A percentile compares a stretch with the other conserved stretches of the same genome.
These are phyloP conservation scores for Cordyceps javanica DNA, from an alignment of 2,329 filamentous ascomycete species.

Conservation along the genomic window DNA sequence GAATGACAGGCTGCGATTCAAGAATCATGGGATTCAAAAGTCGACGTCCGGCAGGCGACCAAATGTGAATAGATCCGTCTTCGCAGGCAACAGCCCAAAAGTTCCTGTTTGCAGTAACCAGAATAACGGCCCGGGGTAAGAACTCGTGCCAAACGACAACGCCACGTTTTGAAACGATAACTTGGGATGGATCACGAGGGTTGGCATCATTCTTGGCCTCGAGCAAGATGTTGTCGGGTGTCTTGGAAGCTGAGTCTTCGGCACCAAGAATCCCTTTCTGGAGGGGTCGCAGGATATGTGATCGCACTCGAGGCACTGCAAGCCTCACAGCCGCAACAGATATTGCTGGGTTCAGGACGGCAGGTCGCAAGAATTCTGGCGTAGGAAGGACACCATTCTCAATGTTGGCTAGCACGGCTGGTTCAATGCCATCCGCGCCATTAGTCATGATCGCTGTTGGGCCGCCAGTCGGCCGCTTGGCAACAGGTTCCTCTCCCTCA, in stretches of 20 bases:
- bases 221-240: conserved; percentile 67
- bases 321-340: conserved; percentile 77
- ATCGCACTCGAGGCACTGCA: conserved; percentile 80
- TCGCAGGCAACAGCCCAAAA: conserved; percentile 94
- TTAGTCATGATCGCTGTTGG: conserved; percentile 71
- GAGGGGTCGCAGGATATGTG: conserved; percentile 73
- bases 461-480: conserved; percentile 55
- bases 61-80: conserved; percentile 82
- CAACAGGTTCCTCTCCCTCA: conserved; percentile 57
- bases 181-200: conserved; percentile 74
- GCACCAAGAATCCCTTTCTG: conserved; percentile 57
- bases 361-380: conserved; percentile 81
- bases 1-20: conserved; percentile 87
- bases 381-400: conserved; percentile 58
- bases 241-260: conserved; percentile 57
- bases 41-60: conserved; percentile 86
- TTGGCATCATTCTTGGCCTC: conserved; percentile 81
- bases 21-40: conserved; percentile 78
- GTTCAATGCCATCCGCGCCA: conserved; percentile 69
- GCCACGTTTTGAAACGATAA: conserved; percentile 76
- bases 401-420: conserved; percentile 58
- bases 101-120: conserved; percentile 81
- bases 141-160: conserved; percentile 90
- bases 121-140: conserved; percentile 76
- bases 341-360: conserved; percentile 76